These are phyloP conservation scores for Kuraishia molischiana DNA, from an alignment of 805 yeast genomes.

Conservation along the genomic window DNA sequence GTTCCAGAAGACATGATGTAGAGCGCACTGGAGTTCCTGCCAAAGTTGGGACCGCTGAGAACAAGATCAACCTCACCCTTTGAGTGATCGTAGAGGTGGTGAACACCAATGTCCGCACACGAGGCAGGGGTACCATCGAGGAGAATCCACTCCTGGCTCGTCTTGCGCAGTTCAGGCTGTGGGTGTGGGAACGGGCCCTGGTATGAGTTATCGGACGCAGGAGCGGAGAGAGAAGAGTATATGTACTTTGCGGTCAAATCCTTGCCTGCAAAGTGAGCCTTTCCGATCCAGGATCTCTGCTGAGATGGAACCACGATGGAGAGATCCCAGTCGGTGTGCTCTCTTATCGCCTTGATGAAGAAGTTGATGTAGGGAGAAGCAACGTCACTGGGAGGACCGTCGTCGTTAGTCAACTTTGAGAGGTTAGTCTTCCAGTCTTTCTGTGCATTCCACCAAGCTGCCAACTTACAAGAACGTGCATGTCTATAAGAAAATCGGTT, in stretches of 20 bases:
- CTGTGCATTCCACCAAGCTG: not conserved
- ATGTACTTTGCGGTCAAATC: conserved; percentile 51
- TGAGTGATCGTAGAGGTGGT: conserved; percentile 46
- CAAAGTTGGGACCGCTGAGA: conserved; percentile 91
- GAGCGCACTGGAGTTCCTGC: conserved; percentile 83
- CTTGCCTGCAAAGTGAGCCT: conserved; percentile 86
- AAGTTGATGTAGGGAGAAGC: conserved; percentile 81
- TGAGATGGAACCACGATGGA: conserved; percentile 82
- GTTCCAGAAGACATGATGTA: conserved; percentile 91
- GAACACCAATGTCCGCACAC: conserved; percentile 82
- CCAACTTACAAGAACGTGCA: conserved; percentile 9
- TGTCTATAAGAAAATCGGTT: too few relatives aligned
- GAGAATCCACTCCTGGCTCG: conserved; percentile 71
- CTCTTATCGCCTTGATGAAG: conserved; percentile 58
- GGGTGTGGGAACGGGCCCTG: conserved; percentile 61
- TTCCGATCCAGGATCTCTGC: conserved; percentile 92
- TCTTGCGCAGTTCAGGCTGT: conserved; percentile 22
- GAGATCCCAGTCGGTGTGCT: conserved; percentile 72
- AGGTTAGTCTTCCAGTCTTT: not conserved
- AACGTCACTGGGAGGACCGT: conserved; percentile 80
- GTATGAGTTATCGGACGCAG: conserved; percentile 39
- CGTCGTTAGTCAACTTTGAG: conserved; percentile 69
- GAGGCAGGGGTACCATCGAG: conserved; percentile 95
- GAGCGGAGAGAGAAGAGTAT: conserved; percentile 38
- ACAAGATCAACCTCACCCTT: conserved; percentile 71